phyloP scores from a whole-genome alignment of 352 stramenopile genomes.

The Peronospora farinosa region DNA sequence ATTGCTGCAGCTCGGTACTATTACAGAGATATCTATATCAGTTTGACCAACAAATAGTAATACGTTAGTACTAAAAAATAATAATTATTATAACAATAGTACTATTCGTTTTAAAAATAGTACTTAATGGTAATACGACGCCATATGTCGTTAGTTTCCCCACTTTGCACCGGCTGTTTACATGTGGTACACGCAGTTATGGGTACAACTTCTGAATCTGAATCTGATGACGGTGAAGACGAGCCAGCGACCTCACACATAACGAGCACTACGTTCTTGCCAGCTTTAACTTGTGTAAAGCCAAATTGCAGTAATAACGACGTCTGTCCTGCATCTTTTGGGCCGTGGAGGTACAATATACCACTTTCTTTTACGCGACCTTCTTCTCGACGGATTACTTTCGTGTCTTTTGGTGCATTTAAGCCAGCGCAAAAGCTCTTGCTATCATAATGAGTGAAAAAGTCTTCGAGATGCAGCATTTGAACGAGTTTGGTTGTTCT shows the following conservation, averaged over 20 bases:
- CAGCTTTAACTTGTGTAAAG: conserved; percentile 43
- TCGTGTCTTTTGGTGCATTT: conserved; percentile 4
- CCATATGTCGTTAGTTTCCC: conserved; percentile 42
- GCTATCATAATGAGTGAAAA: conserved; percentile 54
- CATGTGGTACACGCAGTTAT: conserved; percentile 41
- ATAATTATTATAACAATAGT: not conserved
- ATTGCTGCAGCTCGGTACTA: conserved; percentile 47
- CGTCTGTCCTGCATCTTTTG: conserved; percentile 38
- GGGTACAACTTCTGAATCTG: conserved; percentile 30
- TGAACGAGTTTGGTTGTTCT: not conserved
- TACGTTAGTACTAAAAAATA: not conserved
- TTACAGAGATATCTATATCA: conserved; percentile 39
- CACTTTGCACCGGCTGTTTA: conserved; percentile 37
- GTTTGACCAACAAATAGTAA: not conserved
- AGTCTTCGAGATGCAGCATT: conserved; percentile 44
- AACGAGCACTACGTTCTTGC: conserved; percentile 44
- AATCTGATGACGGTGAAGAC: conserved; percentile 17
- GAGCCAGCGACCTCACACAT: conserved; percentile 29
- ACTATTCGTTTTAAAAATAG: not conserved
- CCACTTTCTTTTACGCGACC: conserved; percentile 9
- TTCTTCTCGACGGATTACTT: conserved; percentile 1
- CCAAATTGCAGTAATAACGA: conserved; percentile 61
- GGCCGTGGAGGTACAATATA: conserved; percentile 45
- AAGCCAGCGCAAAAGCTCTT: conserved; percentile 13
- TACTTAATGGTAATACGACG: conserved; percentile 62